Evolutionary conservation across 108 stramenopile genomes (phyloP).

Genomic region (Craspedostauros australis): DNA sequence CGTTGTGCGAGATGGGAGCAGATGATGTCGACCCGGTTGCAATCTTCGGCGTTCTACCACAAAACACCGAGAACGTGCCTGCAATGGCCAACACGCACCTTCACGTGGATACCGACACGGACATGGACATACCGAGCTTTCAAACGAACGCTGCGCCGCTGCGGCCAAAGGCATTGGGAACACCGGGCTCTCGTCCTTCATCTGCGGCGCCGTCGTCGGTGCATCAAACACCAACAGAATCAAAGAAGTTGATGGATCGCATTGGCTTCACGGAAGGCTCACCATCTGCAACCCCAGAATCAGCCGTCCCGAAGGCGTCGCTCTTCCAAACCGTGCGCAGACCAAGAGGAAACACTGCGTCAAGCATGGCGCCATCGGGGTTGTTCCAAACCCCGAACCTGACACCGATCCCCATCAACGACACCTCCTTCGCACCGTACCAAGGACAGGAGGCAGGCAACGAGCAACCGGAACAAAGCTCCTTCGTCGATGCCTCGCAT

Average conservation of each 20-base stretch:
- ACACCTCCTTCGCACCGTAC: constrained; percentile 15
- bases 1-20: constrained; percentile 75
- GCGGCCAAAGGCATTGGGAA: too few species aligned
- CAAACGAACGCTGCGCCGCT: too few species aligned
- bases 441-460: background rate
- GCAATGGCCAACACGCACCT: too few species aligned
- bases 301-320: constrained; percentile 26
- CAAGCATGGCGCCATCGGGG: constrained; percentile 15
- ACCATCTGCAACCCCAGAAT: background rate
- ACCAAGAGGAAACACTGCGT: constrained; percentile 4
- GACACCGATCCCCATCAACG: constrained; percentile 51
- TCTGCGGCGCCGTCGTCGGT: too few species aligned
- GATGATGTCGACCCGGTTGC: constrained; percentile 51
- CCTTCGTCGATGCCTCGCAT: constrained; percentile 21
- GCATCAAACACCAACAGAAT: too few species aligned
- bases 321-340: constrained; percentile 37
- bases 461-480: too few species aligned
- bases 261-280: too few species aligned
- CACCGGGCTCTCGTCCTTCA: too few species aligned
- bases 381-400: constrained; percentile 52
- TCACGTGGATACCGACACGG: too few species aligned
- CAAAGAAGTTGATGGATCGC: too few species aligned
- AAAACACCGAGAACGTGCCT: background rate
- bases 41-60: constrained; percentile 60
- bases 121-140: too few species aligned